Percentiles rank a stretch among this genome's conserved stretches.
Conservation (phyloP, 192 early-diverging fungal genomes). For the Chytriomyces sp. region DNA sequence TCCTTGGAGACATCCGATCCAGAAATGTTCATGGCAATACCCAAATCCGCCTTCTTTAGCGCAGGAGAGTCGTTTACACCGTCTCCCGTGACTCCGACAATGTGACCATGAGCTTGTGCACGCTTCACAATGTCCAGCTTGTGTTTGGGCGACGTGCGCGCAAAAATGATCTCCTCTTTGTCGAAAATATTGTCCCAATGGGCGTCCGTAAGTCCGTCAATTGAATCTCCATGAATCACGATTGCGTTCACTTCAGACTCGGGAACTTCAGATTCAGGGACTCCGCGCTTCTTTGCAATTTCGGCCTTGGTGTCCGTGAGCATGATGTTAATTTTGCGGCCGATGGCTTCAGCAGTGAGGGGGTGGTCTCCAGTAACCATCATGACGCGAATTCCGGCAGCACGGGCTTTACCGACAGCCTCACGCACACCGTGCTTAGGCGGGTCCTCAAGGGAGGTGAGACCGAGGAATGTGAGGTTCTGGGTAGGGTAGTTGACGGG, state of each 20-base stretch:
- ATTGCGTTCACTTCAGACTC: slow-evolving; percentile 71
- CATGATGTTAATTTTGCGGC: slow-evolving; percentile 85
- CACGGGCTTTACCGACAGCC: slow-evolving; percentile 80
- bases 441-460: slow-evolving; percentile 88
- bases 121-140: slow-evolving; percentile 93
- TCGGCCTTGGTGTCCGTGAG: slow-evolving; percentile 81
- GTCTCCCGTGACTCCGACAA: slow-evolving; percentile 96
- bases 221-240: slow-evolving; percentile 80
- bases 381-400: slow-evolving; percentile 90
- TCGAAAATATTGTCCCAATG: slow-evolving; percentile 85
- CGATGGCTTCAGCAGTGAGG: slow-evolving; percentile 89
- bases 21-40: slow-evolving; percentile 95
- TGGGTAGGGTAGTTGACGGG: slow-evolving; percentile 66
- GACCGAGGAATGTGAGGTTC: slow-evolving; percentile 71
- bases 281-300: slow-evolving; percentile 70
- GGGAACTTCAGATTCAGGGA: slow-evolving; percentile 49
- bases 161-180: slow-evolving; percentile 80
- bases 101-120: slow-evolving; percentile 87
- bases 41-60: slow-evolving; percentile 95
- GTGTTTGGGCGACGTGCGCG: slow-evolving; percentile 88
- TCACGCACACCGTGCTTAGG: slow-evolving; percentile 93
- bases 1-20: slow-evolving; percentile 95
- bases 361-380: slow-evolving; percentile 98
- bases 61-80: slow-evolving; percentile 95
- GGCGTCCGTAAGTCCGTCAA: slow-evolving; percentile 71